Base-by-base conservation (phyloP, 495 filamentous ascomycete genomes). In the Aspergillus kassunensis region DNA sequence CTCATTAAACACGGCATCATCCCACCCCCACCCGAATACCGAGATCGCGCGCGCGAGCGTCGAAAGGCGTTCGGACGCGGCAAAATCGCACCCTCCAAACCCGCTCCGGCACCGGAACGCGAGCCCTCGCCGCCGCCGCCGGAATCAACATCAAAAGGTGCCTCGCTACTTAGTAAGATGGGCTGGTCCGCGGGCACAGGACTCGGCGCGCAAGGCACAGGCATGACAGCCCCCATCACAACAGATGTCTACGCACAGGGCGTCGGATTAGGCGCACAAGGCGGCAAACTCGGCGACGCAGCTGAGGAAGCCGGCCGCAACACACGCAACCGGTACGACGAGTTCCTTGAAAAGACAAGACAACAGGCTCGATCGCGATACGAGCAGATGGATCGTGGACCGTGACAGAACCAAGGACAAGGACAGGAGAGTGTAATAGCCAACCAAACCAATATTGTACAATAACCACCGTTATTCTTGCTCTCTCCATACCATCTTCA, bases 131-230 rank as follows among this genome's bases (percentile, higher is more conserved):
- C 60, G 44, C 54, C 60, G 44, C 63, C 71, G 1, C 68, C 70
- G 16, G 77, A 79, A 49, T 52, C 61, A 5, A 68, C 66, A 1
- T 91, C 88, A n/a, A 96, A 91, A 71, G 91, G 91, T 20, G 87
- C 88, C 6, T 82, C 86, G 1, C 72, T 97, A 27, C 78, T 97
- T 6, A 84, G 86, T 43, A 96, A 95, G 71, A 95, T 96, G 89
- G 91, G 91, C 13, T 96, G 88, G 88, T 84, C 77, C 11, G 80
- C 81, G 2, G 91, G 91, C 1, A 78, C 83, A 49, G 91, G 91
- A 1, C 73, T 97, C 16, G 91, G 91, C 36, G 88, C 86, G 2
- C 80, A 86, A 56, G 88, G 90, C 0, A 83, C 84, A 1, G 91
- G 91, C 3, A 80, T 84, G 43, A 89, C 83, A 0, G 85, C 85